Evolutionary conservation across 805 yeast species (phyloP), one percentile per base, ranked within the genome.

Genomic region (Saccharomycopsis fodiens): DNA sequence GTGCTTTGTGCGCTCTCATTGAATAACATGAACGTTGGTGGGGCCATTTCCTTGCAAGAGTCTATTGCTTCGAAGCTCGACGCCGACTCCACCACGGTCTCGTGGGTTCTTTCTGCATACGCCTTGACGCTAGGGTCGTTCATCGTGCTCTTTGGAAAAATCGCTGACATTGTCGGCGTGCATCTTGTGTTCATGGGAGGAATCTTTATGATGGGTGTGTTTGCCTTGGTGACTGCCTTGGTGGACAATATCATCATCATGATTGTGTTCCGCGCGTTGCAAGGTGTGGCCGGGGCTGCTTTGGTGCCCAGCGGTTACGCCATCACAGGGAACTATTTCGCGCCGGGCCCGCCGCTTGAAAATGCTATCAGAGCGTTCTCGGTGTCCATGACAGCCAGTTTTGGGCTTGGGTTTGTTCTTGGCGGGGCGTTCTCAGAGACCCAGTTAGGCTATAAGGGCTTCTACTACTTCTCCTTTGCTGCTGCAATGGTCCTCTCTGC

Each of bases 101-200:
- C n/a, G n/a, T n/a, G n/a, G n/a, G n/a, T n/a, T n/a, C n/a, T n/a
- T n/a, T n/a, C 74, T 2, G 66, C 68, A 0, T 72, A 70, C 55
- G 66, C 73, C 1, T 52, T 72, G 12, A 69, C 75, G 0, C 53
- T 70, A 20, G 73, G 73, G 6, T 59, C 73, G 0, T 70, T 70
- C 50, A 70, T 70, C 30, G 60, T 70, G 30, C 38, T 68, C 2
- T 58, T 64, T 41, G 75, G 76, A 16, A 66, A 69, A 45, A 30
- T 69, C 1, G 65, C 65, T 4, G 76, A 70, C 53, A 59, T 68
- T 6, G n/a, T 29, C n/a, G 32, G 23, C 68, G 13, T n/a, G 32
- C 32, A 29, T n/a, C 12, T 29, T 29, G n/a, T 29, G 12, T 29
- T 29, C n/a, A 12, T 29, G 12, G 12, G 32, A n/a, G 32, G 32